Evolutionary conservation across 2,329 filamentous ascomycete species (phyloP), one percentile per base, ranked within the genome.

Genomic region (Colletotrichum orbiculare): DNA sequence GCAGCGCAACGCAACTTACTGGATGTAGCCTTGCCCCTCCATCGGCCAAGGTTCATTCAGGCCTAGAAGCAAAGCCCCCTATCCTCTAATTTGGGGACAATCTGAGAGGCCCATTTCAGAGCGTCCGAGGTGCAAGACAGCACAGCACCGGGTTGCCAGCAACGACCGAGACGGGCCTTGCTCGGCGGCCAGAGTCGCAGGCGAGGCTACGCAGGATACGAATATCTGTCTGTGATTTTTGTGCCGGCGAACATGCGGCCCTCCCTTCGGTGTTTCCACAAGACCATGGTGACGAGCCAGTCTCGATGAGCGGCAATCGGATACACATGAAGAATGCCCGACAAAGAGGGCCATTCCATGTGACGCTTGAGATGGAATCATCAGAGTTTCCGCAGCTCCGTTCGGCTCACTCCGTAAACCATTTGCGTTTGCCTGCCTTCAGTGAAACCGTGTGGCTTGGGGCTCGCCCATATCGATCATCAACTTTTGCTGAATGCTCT

Each of bases 401-500:
- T 55, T 33, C 41, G 38, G 62, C 38, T 56, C 37, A 54, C 39
- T 17, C 17, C 17, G 17, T 17, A 17, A 17, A 41, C 55, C 43
- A 43, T 34, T 39, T 39, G 37, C 46, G 39, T 53, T 55, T 56
- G 52, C 46, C 35, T 43, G 17, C 41, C 52, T 35, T 12, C 55
- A 43, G 53, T 62, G 62, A 62, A 62, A 65, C 62, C 52, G 52
- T 46, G 50, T 17, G 17, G 62, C 57, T 55, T 50, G 38, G 33
- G 61, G 45, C 17, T 61, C 50, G 49, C 50, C 39, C 17, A 50
- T 64, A 33, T 63, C 17, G 17, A 33, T 41, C 39, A 12, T 10
- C 47, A 42, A 12, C 33, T 12, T 39, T 8, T 25, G 8, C 38
- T 43, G 49, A 37, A 39, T 34, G 38, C 43, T 56, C 4, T 25